Evolutionary conservation across 1,284 basidiomycete genomes (phyloP).

Genomic region (Ustilago esculenta): DNA sequence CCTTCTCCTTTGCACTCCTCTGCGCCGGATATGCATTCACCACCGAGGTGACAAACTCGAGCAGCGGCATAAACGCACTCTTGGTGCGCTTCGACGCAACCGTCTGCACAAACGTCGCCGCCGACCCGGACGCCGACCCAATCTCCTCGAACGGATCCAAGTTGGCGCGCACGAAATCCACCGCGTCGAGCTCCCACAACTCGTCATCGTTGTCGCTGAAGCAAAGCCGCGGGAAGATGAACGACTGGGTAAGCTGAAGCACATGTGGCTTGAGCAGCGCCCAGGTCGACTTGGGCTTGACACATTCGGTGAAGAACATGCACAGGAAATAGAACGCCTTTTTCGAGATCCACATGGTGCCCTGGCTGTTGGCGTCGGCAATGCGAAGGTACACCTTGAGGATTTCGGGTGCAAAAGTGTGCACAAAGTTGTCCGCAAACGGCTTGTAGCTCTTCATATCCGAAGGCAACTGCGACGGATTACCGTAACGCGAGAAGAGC

Average conservation of each 20-base stretch:
- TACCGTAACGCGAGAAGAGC: conserved; percentile 64
- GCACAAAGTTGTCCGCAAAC: conserved; percentile 63
- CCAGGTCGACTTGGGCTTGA: conserved; percentile 66
- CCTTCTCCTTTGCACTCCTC: conserved; percentile 57
- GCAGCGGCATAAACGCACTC: conserved; percentile 57
- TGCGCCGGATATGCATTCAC: conserved; percentile 58
- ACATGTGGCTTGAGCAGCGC: conserved; percentile 62
- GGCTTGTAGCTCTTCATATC: conserved; percentile 64
- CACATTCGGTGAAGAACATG: conserved; percentile 62
- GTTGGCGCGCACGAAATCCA: conserved; percentile 62
- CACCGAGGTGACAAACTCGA: conserved; percentile 62
- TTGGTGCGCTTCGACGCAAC: conserved; percentile 63
- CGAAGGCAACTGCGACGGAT: conserved; percentile 61
- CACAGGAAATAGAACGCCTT: conserved; percentile 59
- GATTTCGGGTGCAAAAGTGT: conserved; percentile 65
- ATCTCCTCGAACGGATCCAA: conserved; percentile 62
- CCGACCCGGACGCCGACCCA: conserved; percentile 48
- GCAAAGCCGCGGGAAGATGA: conserved; percentile 64
- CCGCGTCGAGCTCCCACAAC: conserved; percentile 63
- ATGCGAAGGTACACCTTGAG: conserved; percentile 64
- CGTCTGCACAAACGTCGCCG: conserved; percentile 52
- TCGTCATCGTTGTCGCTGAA: conserved; percentile 61
- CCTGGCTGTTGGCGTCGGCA: conserved; percentile 49
- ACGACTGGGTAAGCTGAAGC: conserved; percentile 52
- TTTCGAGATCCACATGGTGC: conserved; percentile 55